Percentiles rank a stretch among this genome's conserved stretches.
phyloP scores from a whole-genome alignment of 805 yeast species.

The Wickerhamiella parazyma region DNA sequence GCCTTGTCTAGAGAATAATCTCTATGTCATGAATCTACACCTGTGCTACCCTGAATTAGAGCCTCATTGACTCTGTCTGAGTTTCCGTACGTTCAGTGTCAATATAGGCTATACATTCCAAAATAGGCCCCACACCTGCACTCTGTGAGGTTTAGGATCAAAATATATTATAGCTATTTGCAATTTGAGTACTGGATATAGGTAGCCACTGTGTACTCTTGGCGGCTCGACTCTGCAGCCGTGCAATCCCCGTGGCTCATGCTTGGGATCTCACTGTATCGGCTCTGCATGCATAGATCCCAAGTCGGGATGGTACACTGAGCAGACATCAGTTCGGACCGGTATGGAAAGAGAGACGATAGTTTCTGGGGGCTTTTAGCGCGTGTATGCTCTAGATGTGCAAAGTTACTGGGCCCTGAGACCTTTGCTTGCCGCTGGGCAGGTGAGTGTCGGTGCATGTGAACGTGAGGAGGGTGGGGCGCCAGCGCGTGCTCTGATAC shows the following conservation, averaged over 20 bases:
- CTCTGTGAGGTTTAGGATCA: too few relatives aligned
- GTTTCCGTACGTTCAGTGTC: too few relatives aligned
- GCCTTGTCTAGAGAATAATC: too few relatives aligned
- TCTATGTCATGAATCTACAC: too few relatives aligned
- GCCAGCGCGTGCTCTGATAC: too few relatives aligned
- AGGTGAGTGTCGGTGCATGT: not conserved
- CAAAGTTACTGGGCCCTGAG: not conserved
- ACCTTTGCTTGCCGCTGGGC: not conserved
- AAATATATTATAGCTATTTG: not conserved
- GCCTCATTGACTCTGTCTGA: too few relatives aligned
- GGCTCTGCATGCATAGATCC: not conserved
- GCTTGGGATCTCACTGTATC: not conserved
- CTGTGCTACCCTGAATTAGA: too few relatives aligned
- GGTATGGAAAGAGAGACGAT: not conserved
- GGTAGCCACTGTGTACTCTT: not conserved
- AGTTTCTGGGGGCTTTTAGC: not conserved
- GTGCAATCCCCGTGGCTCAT: not conserved
- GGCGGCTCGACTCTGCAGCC: not conserved
- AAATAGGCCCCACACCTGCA: too few relatives aligned
- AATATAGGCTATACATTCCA: too few relatives aligned
- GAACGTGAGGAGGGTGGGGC: too few relatives aligned
- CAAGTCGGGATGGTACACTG: not conserved
- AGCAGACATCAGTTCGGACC: not conserved
- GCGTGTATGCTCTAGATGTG: not conserved
- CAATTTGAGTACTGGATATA: not conserved